These are phyloP conservation scores for Agastache rugosa DNA, from an alignment of 257 asterid species.

Conservation along the genomic window DNA sequence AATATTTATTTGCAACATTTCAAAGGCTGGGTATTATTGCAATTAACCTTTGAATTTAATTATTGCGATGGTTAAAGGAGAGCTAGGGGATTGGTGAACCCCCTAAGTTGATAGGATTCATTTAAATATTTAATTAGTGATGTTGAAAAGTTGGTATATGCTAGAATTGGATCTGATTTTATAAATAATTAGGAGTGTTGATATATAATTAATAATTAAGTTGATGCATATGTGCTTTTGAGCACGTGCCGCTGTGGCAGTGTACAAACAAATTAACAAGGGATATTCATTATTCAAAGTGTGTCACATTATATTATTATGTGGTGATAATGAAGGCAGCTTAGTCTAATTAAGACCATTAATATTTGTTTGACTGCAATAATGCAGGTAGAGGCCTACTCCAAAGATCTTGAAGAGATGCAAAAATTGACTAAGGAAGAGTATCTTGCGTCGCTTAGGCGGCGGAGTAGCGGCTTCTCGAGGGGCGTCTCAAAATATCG, in stretches of 20 bases:
- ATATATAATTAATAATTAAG: too few relatives aligned
- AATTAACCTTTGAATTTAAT: not conserved
- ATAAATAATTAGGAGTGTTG: not conserved
- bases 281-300: not conserved
- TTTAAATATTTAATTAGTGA: not conserved
- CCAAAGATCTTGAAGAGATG: constrained; percentile 68
- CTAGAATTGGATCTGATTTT: constrained; percentile 12
- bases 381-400: constrained; percentile 61
- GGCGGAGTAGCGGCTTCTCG: constrained; percentile 80
- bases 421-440: constrained; percentile 62
- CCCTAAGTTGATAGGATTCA: constrained; percentile 6
- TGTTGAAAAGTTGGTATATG: not conserved
- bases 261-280: constrained; percentile 1
- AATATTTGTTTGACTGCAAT: constrained; percentile 1
- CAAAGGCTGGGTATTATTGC: too few relatives aligned
- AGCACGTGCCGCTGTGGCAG: constrained; percentile 6
- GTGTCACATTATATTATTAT: not conserved
- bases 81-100: not conserved
- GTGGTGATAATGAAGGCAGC: not conserved
- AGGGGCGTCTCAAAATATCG: constrained; percentile 83
- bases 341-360: constrained; percentile 15
- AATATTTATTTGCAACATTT: too few relatives aligned
- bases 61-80: not conserved
- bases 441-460: constrained; percentile 67
- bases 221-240: constrained; percentile 18